A percentile compares a stretch with the other conserved stretches of the same genome.
Evolutionary conservation across 345 rosid species (phyloP).

Genomic region (Fremontodendron californicum): DNA sequence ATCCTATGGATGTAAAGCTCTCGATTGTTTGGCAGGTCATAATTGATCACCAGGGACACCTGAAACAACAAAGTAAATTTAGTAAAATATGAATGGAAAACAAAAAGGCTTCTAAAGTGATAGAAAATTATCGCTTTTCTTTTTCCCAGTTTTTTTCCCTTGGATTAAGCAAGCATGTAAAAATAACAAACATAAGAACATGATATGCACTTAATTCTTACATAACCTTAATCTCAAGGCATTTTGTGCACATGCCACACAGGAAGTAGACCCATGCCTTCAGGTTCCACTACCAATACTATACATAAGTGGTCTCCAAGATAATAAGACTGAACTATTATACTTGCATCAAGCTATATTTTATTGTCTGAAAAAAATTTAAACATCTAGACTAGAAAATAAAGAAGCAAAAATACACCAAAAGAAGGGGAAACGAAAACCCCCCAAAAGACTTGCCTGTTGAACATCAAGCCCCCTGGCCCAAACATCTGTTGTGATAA

Average conservation of each 20-base stretch:
- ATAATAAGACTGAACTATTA: neutral
- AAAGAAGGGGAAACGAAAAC: neutral
- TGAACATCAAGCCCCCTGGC: slow-evolving; percentile 99
- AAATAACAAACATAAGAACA: neutral
- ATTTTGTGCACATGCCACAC: neutral
- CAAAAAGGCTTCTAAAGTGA: neutral
- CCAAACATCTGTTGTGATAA: slow-evolving; percentile 98
- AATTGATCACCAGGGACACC: slow-evolving; percentile 94
- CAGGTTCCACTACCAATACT: neutral
- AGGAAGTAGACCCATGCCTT: neutral
- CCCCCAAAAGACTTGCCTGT: slow-evolving; percentile 49
- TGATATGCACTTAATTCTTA: neutral
- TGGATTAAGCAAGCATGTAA: neutral
- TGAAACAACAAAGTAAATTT: slow-evolving; percentile 24
- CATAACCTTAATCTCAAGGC: neutral
- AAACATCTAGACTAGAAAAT: neutral
- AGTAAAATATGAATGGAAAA: neutral
- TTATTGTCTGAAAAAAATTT: neutral
- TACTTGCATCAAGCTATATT: neutral
- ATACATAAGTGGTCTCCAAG: neutral
- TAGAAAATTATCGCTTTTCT: neutral
- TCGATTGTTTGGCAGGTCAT: slow-evolving; percentile 97
- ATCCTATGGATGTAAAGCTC: slow-evolving; percentile 96
- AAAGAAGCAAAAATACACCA: neutral
- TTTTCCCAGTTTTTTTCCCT: neutral